These are phyloP conservation scores for Sporothrix euskadiensis DNA, from an alignment of 2,329 filamentous ascomycete genomes.

Conservation along the genomic window DNA sequence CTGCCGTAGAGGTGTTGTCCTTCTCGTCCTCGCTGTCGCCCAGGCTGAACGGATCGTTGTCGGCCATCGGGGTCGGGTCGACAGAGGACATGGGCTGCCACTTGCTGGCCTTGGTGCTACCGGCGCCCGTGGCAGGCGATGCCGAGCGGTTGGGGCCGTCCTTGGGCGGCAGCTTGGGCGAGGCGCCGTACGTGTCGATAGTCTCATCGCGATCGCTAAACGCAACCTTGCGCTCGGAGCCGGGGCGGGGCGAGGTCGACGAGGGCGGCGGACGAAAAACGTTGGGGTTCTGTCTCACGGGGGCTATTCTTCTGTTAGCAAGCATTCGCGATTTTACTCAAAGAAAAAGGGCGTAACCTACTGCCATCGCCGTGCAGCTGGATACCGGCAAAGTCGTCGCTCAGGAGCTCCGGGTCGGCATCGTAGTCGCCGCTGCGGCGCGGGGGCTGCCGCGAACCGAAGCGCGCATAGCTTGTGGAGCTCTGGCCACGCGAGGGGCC, in stretches of 20 bases:
- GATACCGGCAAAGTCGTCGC: conserved; percentile 81
- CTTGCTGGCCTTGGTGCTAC: conserved; percentile 76
- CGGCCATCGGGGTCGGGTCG: conserved; percentile 78
- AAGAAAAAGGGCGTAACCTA: conserved; percentile 44
- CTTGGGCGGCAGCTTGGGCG: conserved; percentile 57
- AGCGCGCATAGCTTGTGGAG: conserved; percentile 34
- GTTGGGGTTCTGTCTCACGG: conserved; percentile 72
- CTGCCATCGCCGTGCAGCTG: conserved; percentile 63
- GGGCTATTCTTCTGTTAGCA: conserved; percentile 44
- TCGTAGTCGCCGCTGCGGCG: conserved; percentile 90
- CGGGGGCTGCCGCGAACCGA: conserved; percentile 48
- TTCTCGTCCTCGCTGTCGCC: conserved; percentile 95
- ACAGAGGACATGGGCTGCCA: conserved; percentile 92
- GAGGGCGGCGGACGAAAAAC: conserved; percentile 70
- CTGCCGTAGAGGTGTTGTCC: conserved; percentile 48
- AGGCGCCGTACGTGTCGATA: conserved; percentile 68
- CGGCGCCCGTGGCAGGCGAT: not conserved
- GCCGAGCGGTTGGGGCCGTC: conserved; percentile 43
- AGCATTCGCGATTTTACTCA: too few species aligned
- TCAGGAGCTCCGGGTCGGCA: conserved; percentile 85
- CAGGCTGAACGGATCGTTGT: conserved; percentile 95
- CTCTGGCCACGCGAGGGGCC: conserved; percentile 29
- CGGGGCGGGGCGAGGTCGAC: conserved; percentile 53
- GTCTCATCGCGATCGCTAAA: conserved; percentile 76
- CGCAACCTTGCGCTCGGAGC: conserved; percentile 55